These are phyloP conservation scores for Rostrohypoxylon terebratum DNA, from an alignment of 495 filamentous ascomycete species.

Conservation along the genomic window DNA sequence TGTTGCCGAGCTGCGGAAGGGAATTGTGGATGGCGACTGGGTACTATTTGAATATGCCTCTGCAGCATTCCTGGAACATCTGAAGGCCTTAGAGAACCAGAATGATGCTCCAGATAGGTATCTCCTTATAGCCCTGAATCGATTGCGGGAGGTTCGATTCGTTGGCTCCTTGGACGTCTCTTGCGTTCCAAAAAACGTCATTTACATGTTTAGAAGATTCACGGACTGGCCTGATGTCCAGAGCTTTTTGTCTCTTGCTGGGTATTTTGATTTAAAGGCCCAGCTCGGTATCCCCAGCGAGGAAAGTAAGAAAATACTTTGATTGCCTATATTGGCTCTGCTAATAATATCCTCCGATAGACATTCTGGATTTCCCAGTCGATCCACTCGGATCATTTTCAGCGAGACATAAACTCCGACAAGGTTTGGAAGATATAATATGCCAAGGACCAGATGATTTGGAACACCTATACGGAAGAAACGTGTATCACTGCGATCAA, in stretches of 20 bases:
- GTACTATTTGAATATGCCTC: conserved; percentile 35
- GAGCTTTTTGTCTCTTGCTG: conserved; percentile 1
- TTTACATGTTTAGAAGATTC: conserved; percentile 10
- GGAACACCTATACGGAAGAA: conserved; percentile 15
- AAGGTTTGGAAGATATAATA: conserved; percentile 18
- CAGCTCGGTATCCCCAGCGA: neutral
- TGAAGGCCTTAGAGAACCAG: conserved; percentile 7
- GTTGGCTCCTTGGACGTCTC: neutral
- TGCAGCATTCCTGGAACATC: conserved; percentile 24
- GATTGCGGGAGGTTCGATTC: conserved; percentile 11
- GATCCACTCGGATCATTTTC: conserved; percentile 24
- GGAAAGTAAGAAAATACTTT: conserved; percentile 16
- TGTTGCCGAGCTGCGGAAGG: neutral
- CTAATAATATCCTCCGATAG: conserved; percentile 2
- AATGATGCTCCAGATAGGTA: neutral
- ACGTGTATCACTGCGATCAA: conserved; percentile 33
- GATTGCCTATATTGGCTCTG: neutral
- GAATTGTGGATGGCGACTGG: conserved; percentile 23
- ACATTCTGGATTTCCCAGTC: neutral
- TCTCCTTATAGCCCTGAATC: neutral
- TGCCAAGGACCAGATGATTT: neutral
- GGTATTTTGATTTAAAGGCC: conserved; percentile 7
- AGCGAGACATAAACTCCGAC: conserved; percentile 19
- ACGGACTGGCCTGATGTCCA: neutral
- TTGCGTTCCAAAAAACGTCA: neutral